Evolutionary conservation across 352 stramenopile species (phyloP), one percentile per base, ranked within the genome.

Genomic region (Globisporangium megalacanthum): DNA sequence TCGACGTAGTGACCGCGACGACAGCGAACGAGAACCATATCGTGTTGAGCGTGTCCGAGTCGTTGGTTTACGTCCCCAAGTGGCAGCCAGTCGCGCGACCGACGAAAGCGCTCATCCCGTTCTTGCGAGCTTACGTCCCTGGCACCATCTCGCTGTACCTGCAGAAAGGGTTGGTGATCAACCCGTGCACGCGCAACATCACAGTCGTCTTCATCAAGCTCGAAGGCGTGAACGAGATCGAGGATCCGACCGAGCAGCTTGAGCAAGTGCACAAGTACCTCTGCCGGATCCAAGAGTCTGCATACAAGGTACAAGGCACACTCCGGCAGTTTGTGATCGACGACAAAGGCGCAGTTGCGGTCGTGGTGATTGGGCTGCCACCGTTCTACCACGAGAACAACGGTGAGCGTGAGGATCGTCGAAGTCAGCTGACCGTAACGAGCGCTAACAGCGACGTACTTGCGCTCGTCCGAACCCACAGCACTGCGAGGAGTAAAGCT

Each of bases 321-420:
- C 64, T 95, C 15, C 82, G 84, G 9, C 86, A 95, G 59, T 93
- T 95, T 49, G 64, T 94, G 7, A 92, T 95, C 39, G 86, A 95
- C 39, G 84, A 94, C 63, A 94, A 95, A 64, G 86, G 86, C 19
- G 83, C 81, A 0, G 70, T 94, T 10, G 81, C 82, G 13, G 93
- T 93, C 45, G 67, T 93, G 19, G 81, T 77, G 11, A 77, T 95
- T 22, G 84, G 86, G 0, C 65, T 94, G 0, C 80, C 81, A 1
- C 86, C 86, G 13, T 89, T 89, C 54, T 91, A 87, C 61, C 83
- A 93, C 60, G 79, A 95, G 70, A 88, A 94, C 68, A 94, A 95
- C 61, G 73, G 79, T 86, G 60, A 31, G 46, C 58, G 17, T 0
- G 8, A 0, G 6, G 17, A 31, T n/a, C 17, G 14, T 6, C 15